These are phyloP conservation scores for Verticillium zaregamsianum DNA, from an alignment of 2,329 filamentous ascomycete genomes.

Conservation along the genomic window DNA sequence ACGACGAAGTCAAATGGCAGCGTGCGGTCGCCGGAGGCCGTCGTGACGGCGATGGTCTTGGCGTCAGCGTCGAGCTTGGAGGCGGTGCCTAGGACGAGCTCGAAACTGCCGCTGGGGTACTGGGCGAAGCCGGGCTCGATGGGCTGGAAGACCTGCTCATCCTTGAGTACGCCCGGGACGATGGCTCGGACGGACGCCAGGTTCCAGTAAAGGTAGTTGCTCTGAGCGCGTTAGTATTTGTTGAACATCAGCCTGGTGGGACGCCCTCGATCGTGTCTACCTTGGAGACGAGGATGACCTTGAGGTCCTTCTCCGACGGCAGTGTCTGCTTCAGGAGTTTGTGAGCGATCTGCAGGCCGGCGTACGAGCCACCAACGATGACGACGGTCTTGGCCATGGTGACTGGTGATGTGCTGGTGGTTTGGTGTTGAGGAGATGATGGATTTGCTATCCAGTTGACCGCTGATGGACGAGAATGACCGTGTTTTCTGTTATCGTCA, in stretches of 20 bases:
- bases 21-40: constrained; percentile 20
- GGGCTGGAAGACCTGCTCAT: constrained; percentile 45
- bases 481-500: not conserved
- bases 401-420: not conserved
- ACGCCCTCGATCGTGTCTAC: constrained; percentile 22
- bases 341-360: constrained; percentile 49
- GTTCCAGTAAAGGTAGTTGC: constrained; percentile 57
- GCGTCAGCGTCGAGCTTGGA: constrained; percentile 32
- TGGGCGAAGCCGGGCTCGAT: constrained; percentile 44
- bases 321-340: constrained; percentile 49
- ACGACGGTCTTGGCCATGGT: constrained; percentile 49
- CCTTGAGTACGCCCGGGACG: constrained; percentile 42
- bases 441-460: no score
- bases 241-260: not conserved
- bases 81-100: constrained; percentile 49
- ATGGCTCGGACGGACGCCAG: constrained; percentile 52
- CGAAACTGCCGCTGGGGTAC: constrained; percentile 44
- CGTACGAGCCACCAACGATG: constrained; percentile 50
- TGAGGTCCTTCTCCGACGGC: constrained; percentile 38
- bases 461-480: no score
- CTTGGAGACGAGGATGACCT: constrained; percentile 53
- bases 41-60: constrained; percentile 37
- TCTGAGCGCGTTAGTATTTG: constrained; percentile 27
- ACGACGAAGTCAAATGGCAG: constrained; percentile 51
- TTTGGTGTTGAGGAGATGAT: no score